These are phyloP conservation scores for Parietaria judaica DNA, from an alignment of 306 rosid genomes.

Conservation along the genomic window DNA sequence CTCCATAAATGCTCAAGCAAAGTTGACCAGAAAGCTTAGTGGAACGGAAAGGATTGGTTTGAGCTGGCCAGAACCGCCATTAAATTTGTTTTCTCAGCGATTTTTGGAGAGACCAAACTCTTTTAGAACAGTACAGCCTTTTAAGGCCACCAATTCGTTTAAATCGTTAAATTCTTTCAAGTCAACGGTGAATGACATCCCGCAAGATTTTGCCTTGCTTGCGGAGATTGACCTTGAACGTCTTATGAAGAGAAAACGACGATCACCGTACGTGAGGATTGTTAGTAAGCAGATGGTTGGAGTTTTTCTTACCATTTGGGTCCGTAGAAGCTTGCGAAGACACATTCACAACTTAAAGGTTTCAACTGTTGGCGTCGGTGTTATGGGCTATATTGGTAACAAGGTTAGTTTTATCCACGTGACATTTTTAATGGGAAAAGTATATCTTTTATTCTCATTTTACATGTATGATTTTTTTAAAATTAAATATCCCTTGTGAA, in stretches of 20 bases:
- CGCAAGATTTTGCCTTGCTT: conserved; percentile 39
- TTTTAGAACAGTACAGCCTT: conserved; percentile 40
- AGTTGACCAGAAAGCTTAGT: conserved; percentile 59
- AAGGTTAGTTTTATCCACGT: conserved; percentile 40
- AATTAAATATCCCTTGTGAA: no score
- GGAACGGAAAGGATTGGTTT: conserved; percentile 79
- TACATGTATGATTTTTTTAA: no score
- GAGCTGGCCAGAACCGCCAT: conserved; percentile 87
- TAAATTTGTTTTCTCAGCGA: conserved; percentile 45
- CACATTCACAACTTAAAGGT: conserved; percentile 86
- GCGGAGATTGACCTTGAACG: conserved; percentile 73
- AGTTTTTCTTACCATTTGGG: conserved; percentile 79
- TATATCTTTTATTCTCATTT: no score
- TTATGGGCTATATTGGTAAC: conserved; percentile 97
- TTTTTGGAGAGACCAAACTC: conserved; percentile 48
- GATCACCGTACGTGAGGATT: conserved; percentile 65
- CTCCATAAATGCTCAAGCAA: conserved; percentile 24
- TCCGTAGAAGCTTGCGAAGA: conserved; percentile 72
- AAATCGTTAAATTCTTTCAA: conserved; percentile 43
- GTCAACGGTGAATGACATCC: conserved; percentile 37
- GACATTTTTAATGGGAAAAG: no score
- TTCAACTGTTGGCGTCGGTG: conserved; percentile 94
- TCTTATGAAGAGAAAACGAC: conserved; percentile 69
- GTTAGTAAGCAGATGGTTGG: conserved; percentile 98
- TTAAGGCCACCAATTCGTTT: conserved; percentile 52